Base-by-base conservation (phyloP, 805 yeast species). In the Sugiyamaella chiloensis region DNA sequence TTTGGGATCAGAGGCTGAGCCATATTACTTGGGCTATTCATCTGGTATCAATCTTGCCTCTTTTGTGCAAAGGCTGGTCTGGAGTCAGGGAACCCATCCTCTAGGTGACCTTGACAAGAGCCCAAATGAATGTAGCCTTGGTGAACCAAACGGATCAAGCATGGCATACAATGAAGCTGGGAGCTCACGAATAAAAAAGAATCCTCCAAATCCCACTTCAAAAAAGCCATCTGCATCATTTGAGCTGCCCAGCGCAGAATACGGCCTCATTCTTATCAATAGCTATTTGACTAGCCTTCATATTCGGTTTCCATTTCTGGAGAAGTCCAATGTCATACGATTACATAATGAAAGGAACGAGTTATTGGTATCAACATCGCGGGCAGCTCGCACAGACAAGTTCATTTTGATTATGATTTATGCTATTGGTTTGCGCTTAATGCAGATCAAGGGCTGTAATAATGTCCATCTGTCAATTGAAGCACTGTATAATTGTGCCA, bases 41-140 rank as follows among this genome's bases (percentile, higher is more conserved):
- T 46, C 49, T 36, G 49, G 46, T 9, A 23, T 46, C 5, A 20
- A 40, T n/a, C 21, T 46, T 14, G 49, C 49, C 3, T 34, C 49
- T 2, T 44, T 46, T 16, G 45, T 46, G 3, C 49, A 46, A n/a
- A 29, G 24, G 23, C 40, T 40, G 24, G 40, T 46, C 19, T 46
- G 49, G 34, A 43, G 16, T 21, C 48, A 45, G 21, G 47, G 35
- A 24, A 36, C 29, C 21, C 47, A 42, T 7, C 21, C 23, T 11
- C 12, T 26, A n/a, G n/a, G n/a, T n/a, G n/a, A n/a, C n/a, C n/a
- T n/a, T n/a, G n/a, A n/a, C n/a, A n/a, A 34, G 23, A 21, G 42
- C 16, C 6, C 7, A 26, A 26, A 31, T 6, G 47, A 32, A 5
- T n/a, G n/a, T n/a, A n/a, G n/a, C n/a, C n/a, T n/a, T n/a, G n/a